Base-by-base conservation (phyloP, 768 basidiomycete species). In the Boletus rubropictus region DNA sequence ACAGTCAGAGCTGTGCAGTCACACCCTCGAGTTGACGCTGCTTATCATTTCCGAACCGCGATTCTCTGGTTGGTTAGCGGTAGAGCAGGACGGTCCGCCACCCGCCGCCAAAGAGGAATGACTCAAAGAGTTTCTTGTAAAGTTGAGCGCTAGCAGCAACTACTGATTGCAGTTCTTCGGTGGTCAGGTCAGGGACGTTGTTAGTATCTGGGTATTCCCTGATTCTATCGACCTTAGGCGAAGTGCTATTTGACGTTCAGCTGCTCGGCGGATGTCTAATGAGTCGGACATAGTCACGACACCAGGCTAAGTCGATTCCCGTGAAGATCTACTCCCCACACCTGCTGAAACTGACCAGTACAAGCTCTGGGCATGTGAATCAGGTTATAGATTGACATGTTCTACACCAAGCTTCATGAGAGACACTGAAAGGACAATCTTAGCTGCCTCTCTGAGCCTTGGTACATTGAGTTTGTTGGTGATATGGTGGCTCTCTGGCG, bases 111-210 rank as follows among this genome's bases (percentile, higher is more conserved):
- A 28, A 17, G n/a, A n/a, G n/a, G 10, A 20, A 17, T 25, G 21
- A 27, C 44, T 34, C 44, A 29, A 49, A 42, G 15, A 38, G 49
- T 29, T 27, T 55, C 28, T 27, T 31, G 22, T 50, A 15, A 35
- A 34, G 17, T 24, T 42, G 31, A 31, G 31, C 29, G 11, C 39
- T 27, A 4, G 42, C 14, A 28, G 7, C 12, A 7, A 27, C 37
- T 11, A 34, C 2, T 9, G 29, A 39, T 6, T 33, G 20, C 18
- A 44, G 9, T 31, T 55, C 37, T 20, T 55, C 22, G 5, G 35
- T 39, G 20, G 33, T 55, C 32, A 27, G 29, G 39, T 49, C 32
- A 18, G 52, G 46, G 42, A 54, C 18, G 14, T 31, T 25, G 33
- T 31, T 5, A 21, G 14, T 28, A 11, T 51, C 31, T 6, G 40